Base-by-base conservation (phyloP, 2,329 filamentous ascomycete species). In the Leptosphaerulina australis region DNA sequence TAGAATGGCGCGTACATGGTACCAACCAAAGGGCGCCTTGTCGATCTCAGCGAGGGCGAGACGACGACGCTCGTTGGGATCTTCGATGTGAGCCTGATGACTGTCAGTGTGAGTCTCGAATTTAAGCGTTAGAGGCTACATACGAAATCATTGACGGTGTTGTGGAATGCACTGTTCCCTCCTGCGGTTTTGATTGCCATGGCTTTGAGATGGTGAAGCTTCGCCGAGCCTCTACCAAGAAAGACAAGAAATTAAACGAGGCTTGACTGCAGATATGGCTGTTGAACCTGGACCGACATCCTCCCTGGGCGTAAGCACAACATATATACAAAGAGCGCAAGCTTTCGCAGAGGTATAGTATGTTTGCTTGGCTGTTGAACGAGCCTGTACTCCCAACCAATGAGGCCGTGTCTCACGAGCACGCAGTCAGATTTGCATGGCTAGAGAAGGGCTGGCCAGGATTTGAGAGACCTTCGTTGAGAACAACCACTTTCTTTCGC, bases 21-120 rank as follows among this genome's bases (percentile, higher is more conserved):
- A 90, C 89, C 70, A 93, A 66, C 89, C 87, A 54, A 93, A 92
- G 3, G 86, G 86, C 8, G 88, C 88, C 76, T 87, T 87, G 77
- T 93, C 89, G 61, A 93, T 87, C 74, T 92, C 87, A 28, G 88
- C 88, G 43, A 94, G 86, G 31, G 90, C 90, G 24, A 90, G 83
- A 56, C 89, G 83, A 59, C 90, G 82, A 47, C 89, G 86, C 79
- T 93, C 88, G 60, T 91, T 90, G 53, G 88, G 83, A 69, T 93
- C 88, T 53, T 82, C 77, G 60, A 78, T 78, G 59, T 79, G 82
- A 40, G 80, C 79, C 36, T 39, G 36, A 3, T 3, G 6, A 18
- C 2, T 33, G 30, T 51, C 22, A 51, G 30, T 15, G 2, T 6
- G 4, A 14, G 5, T 20, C 10, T 21, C 11, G 5, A 4, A 9